phyloP scores from a whole-genome alignment of 208 protist genomes.

The Leishmania aethiopica region DNA sequence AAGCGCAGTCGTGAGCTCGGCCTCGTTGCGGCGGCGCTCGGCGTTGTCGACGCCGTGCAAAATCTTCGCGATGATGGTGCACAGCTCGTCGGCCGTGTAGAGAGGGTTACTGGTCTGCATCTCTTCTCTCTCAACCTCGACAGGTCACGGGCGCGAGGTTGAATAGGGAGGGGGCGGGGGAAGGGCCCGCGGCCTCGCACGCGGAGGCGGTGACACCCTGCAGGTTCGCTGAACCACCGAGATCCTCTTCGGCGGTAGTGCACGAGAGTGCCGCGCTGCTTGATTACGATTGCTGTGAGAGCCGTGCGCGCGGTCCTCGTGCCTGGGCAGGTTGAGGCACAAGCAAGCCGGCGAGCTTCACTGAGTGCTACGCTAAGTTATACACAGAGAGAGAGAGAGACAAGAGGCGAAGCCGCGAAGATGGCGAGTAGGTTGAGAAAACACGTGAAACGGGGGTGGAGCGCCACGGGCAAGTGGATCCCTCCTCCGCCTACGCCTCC shows the following conservation, averaged over 20 bases:
- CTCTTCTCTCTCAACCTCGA: neutral
- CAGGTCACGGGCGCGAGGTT: neutral
- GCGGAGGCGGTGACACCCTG: neutral
- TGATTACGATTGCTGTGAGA: neutral
- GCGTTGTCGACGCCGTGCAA: conserved; percentile 62
- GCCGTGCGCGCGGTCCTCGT: neutral
- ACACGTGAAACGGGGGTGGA: neutral
- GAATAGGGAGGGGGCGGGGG: neutral
- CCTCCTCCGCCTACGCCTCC: neutral
- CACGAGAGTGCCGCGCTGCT: neutral
- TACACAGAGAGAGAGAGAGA: neutral
- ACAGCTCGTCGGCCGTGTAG: conserved; percentile 47
- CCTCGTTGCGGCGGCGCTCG: conserved; percentile 67
- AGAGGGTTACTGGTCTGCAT: conserved; percentile 6
- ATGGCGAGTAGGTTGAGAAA: neutral
- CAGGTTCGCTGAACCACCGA: neutral
- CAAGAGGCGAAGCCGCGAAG: neutral
- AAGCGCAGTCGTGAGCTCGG: conserved; percentile 45
- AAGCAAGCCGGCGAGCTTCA: neutral
- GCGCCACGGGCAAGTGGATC: neutral
- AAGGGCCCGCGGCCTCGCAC: neutral
- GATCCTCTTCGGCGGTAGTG: neutral
- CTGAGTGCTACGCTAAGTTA: neutral
- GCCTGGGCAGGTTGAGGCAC: neutral
- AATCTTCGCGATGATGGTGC: conserved; percentile 55